These are phyloP conservation scores for Aspergillus felis DNA, from an alignment of 2,329 filamentous ascomycete species.

Conservation along the genomic window DNA sequence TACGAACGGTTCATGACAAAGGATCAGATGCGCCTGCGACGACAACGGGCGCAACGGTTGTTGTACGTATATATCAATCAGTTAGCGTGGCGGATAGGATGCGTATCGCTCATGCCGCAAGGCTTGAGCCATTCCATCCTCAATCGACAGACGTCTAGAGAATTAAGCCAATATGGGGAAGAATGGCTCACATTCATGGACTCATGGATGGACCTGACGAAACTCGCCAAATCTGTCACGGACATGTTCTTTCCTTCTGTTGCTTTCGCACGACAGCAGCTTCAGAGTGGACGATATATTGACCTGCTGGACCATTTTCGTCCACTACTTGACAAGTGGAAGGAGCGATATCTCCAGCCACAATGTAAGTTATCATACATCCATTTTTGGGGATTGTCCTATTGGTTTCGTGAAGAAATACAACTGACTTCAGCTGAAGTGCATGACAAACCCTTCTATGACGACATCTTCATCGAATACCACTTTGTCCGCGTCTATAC, in stretches of 20 bases:
- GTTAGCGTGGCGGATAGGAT: constrained; percentile 49
- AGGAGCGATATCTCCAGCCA: constrained; percentile 32
- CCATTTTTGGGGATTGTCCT: not conserved
- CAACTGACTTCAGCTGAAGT: constrained; percentile 10
- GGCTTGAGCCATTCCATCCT: constrained; percentile 32
- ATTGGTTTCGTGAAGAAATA: not conserved
- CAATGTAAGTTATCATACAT: constrained; percentile 15
- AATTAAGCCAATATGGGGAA: constrained; percentile 40
- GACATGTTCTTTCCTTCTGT: constrained; percentile 50
- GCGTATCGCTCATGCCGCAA: constrained; percentile 50
- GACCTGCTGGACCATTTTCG: constrained; percentile 44
- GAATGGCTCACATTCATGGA: constrained; percentile 52
- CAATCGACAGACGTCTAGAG: constrained; percentile 25
- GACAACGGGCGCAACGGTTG: constrained; percentile 35
- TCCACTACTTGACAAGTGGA: constrained; percentile 36
- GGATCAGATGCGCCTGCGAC: constrained; percentile 30
- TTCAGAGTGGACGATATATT: constrained; percentile 48
- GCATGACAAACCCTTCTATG: constrained; percentile 37
- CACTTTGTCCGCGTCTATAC: constrained; percentile 45
- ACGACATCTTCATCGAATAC: constrained; percentile 53
- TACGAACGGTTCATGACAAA: constrained; percentile 25
- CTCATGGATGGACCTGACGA: constrained; percentile 48
- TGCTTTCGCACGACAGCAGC: constrained; percentile 31
- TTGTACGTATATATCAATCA: constrained; percentile 50
- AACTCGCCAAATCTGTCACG: constrained; percentile 49